These are phyloP conservation scores for Hanseniaspora vineae DNA, from an alignment of 805 yeast genomes.

Conservation along the genomic window DNA sequence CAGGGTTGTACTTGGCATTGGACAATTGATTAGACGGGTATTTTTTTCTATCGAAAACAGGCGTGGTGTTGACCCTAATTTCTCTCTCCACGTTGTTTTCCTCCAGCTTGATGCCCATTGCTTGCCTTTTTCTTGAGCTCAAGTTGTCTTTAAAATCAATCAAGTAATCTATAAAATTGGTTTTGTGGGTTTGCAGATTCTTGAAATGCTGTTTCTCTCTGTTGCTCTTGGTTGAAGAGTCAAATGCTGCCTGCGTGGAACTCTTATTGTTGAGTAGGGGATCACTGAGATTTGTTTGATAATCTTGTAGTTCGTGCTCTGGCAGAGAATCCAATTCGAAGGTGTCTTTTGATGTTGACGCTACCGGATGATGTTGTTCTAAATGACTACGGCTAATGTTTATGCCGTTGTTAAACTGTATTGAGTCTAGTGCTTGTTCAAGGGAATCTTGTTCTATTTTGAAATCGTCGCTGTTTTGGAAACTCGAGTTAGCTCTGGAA, in stretches of 20 bases:
- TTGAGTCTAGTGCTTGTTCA: conserved; percentile 8
- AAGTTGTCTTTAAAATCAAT: not conserved
- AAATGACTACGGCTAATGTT: conserved; percentile 1
- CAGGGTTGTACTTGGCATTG: conserved; percentile 85
- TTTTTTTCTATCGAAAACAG: conserved; percentile 21
- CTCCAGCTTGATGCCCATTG: conserved; percentile 14
- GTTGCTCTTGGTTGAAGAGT: no score
- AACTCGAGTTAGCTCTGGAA: not conserved
- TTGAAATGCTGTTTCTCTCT: conserved; percentile 3
- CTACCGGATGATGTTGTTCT: no score
- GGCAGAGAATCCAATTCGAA: not conserved
- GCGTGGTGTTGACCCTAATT: conserved; percentile 31
- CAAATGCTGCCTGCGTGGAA: no score
- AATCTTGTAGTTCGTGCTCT: not conserved
- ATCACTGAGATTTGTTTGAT: no score
- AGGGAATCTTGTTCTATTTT: conserved; percentile 2
- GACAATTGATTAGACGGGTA: conserved; percentile 69
- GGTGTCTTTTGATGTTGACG: no score
- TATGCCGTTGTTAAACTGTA: not conserved
- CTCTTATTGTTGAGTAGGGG: no score
- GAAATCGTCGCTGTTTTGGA: not conserved
- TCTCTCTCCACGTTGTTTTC: conserved; percentile 27
- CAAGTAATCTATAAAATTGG: not conserved
- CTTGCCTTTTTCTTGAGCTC: not conserved
- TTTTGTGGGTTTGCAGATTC: conserved; percentile 8